A percentile compares a stretch with the other conserved stretches of the same genome.
Evolutionary conservation across 2,329 filamentous ascomycete genomes (phyloP).

Genomic region (Verticillium nonalfalfae): DNA sequence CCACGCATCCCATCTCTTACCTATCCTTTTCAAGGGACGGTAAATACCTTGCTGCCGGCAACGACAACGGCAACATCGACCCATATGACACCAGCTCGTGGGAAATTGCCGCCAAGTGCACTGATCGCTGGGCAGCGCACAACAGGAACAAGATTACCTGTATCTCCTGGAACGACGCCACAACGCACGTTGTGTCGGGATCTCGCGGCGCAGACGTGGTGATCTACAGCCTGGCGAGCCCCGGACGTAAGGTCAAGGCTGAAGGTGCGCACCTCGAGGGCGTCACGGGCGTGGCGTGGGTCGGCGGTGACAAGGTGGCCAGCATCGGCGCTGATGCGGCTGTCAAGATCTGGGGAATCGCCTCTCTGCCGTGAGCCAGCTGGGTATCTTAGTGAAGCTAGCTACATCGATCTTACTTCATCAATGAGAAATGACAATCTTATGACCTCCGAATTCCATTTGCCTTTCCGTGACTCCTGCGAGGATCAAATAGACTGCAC

Average conservation of each 20-base stretch:
- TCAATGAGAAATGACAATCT: not conserved
- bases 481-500: not conserved
- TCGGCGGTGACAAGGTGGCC: conserved; percentile 62
- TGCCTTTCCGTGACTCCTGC: not conserved
- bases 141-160: conserved; percentile 47
- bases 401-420: not conserved
- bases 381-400: not conserved
- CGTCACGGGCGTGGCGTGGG: conserved; percentile 82
- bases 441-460: not conserved
- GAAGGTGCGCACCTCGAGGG: conserved; percentile 94
- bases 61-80: conserved; percentile 78
- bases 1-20: conserved; percentile 66
- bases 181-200: conserved; percentile 75
- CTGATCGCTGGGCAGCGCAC: conserved; percentile 60
- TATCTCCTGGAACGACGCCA: conserved; percentile 70
- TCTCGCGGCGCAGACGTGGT: conserved; percentile 87
- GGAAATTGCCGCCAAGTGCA: conserved; percentile 56
- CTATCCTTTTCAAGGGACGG: conserved; percentile 79
- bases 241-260: conserved; percentile 77
- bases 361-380: conserved; percentile 38
- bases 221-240: conserved; percentile 81
- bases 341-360: conserved; percentile 80
- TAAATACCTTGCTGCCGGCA: conserved; percentile 74
- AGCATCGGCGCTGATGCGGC: conserved; percentile 83
- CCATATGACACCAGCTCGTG: conserved; percentile 64